These are phyloP conservation scores for Trypanosomatidae sp. DNA, from an alignment of 208 protist genomes.

Conservation along the genomic window DNA sequence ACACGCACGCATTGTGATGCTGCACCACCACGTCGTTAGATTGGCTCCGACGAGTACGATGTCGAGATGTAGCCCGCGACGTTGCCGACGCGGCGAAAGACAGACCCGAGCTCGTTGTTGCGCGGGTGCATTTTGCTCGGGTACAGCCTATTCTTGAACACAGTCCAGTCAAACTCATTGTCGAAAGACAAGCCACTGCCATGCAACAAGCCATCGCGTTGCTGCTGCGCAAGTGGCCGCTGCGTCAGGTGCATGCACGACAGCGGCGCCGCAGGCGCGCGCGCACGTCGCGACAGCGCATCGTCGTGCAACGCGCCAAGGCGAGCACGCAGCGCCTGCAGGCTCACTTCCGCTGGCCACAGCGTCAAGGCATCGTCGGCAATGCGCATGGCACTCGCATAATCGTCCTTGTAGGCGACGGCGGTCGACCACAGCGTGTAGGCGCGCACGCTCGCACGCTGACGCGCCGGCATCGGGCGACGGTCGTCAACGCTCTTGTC, in stretches of 20 bases:
- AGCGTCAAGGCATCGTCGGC: constrained; percentile 42
- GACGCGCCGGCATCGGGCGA: constrained; percentile 4
- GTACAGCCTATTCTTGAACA: constrained; percentile 76
- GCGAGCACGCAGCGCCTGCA: too few species aligned
- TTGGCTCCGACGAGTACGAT: constrained; percentile 46
- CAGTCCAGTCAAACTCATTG: constrained; percentile 75
- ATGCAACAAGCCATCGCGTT: constrained; percentile 25
- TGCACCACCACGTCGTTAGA: constrained; percentile 11
- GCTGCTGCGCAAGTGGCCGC: too few species aligned
- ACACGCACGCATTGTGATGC: too few species aligned
- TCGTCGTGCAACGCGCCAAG: too few species aligned
- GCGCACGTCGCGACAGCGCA: too few species aligned
- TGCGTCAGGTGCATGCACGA: too few species aligned
- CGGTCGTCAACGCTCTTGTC: too few species aligned
- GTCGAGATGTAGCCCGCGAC: constrained; percentile 61
- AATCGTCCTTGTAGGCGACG: constrained; percentile 74
- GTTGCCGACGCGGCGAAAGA: constrained; percentile 74
- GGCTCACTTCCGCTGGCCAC: too few species aligned
- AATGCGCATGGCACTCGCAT: constrained; percentile 38
- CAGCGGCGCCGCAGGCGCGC: too few species aligned
- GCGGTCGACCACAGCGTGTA: constrained; percentile 64
- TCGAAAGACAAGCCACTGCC: constrained; percentile 58
- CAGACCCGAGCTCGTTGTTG: constrained; percentile 74
- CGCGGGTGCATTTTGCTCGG: constrained; percentile 73
- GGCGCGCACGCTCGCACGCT: constrained; percentile 7